A percentile compares a stretch with the other conserved stretches of the same genome.
Evolutionary conservation across 345 rosid species (phyloP).

Genomic region (Boechera divaricarpa): DNA sequence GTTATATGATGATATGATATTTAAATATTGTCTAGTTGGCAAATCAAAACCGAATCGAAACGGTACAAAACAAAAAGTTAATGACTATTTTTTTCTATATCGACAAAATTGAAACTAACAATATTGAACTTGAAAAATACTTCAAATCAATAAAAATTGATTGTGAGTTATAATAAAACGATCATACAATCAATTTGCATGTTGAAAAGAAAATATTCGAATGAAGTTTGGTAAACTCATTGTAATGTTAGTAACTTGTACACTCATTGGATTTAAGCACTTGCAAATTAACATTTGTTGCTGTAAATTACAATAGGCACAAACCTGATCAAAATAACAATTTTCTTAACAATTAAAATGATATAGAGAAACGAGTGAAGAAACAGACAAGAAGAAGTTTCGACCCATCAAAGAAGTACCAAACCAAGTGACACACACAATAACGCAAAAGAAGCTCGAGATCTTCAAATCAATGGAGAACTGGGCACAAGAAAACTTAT

Average conservation of each 20-base stretch:
- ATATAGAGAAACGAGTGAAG: constrained; percentile 23
- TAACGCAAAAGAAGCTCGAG: constrained; percentile 59
- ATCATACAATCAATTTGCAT: background rate
- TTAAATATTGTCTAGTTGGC: background rate
- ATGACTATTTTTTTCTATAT: too few species aligned
- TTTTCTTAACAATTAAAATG: background rate
- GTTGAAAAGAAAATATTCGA: background rate
- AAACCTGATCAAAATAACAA: background rate
- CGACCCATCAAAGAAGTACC: constrained; percentile 42
- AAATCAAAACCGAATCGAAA: background rate
- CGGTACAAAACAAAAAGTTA: background rate
- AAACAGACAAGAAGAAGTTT: constrained; percentile 18
- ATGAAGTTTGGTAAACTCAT: background rate
- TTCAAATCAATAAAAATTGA: background rate
- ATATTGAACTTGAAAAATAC: background rate
- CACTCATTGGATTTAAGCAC: too few species aligned
- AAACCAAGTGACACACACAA: constrained; percentile 44
- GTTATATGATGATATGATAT: background rate
- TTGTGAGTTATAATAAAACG: background rate
- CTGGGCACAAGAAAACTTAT: constrained; percentile 50
- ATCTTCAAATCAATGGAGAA: constrained; percentile 55
- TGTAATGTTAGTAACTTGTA: too few species aligned
- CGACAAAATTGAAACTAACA: background rate
- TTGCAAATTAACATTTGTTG: background rate
- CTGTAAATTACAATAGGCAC: background rate